phyloP scores from a whole-genome alignment of 225 moss, liverwort and hornwort species.

The Pleurozium schreberi region DNA sequence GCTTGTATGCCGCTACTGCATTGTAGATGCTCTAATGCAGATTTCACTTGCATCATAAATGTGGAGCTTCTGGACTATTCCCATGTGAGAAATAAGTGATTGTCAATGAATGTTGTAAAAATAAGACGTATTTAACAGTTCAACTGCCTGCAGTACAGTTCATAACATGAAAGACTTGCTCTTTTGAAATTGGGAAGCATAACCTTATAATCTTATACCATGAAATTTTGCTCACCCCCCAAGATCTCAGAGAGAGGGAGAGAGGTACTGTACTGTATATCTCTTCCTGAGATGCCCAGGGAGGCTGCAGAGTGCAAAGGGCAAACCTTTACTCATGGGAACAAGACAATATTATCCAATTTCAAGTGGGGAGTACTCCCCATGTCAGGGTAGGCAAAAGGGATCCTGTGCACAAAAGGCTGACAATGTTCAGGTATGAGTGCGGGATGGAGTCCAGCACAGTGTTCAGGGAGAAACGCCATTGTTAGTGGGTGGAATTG shows the following conservation, averaged over 20 bases:
- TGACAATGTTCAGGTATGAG: not conserved
- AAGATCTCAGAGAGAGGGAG: no score
- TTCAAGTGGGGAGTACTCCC: not conserved
- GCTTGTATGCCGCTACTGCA: no score
- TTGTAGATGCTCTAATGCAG: no score
- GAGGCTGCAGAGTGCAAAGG: no score
- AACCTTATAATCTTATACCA: no score
- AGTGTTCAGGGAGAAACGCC: not conserved
- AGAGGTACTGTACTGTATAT: not conserved
- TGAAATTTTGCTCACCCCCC: no score
- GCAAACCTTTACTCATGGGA: not conserved
- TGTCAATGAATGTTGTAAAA: not conserved
- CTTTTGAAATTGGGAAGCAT: not conserved
- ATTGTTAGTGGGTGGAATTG: not conserved
- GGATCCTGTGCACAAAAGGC: not conserved
- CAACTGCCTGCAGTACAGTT: not conserved
- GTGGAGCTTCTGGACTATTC: not conserved
- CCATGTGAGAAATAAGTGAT: not conserved
- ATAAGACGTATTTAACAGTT: accelerated
- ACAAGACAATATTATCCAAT: not conserved
- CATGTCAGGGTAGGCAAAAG: not conserved
- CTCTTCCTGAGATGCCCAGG: no score
- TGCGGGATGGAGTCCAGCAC: not conserved
- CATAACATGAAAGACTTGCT: not conserved
- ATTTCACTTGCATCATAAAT: not conserved